Conservation (phyloP, 805 yeast species). For the Candida nonsorbophila region DNA sequence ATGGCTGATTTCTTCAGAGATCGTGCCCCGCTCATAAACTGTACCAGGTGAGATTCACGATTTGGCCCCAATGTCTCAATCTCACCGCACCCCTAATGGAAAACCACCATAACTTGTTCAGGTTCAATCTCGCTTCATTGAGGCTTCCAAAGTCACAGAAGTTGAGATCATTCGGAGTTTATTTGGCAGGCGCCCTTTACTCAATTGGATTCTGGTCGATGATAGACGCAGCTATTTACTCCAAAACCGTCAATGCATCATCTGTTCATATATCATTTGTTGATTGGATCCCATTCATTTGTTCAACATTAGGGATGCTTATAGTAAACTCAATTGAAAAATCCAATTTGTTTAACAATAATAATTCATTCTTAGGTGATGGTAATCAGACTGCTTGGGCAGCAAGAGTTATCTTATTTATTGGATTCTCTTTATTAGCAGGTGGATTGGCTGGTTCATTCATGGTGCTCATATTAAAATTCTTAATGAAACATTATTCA, state of each 20-base stretch:
- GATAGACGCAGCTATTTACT: conserved; percentile 83
- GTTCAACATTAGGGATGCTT: conserved; percentile 86
- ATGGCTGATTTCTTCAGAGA: too few species aligned
- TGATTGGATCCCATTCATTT: conserved; percentile 93
- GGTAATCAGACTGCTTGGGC: conserved; percentile 68
- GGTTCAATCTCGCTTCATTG: conserved; percentile 50
- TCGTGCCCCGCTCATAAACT: too few species aligned
- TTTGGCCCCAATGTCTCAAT: too few species aligned
- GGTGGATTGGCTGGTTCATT: conserved; percentile 93
- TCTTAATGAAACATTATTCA: conserved; percentile 67
- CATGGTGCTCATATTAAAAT: conserved; percentile 82
- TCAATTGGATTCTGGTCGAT: conserved; percentile 88
- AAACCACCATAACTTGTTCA: conserved; percentile 50
- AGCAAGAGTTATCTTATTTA: conserved; percentile 81
- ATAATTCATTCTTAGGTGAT: conserved; percentile 37
- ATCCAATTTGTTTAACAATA: conserved; percentile 45
- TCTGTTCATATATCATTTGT: conserved; percentile 82
- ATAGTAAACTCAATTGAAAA: conserved; percentile 73
- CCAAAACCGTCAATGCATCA: conserved; percentile 81
- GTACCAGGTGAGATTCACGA: too few species aligned
- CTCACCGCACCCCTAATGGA: conserved; percentile 32
- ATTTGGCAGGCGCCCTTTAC: conserved; percentile 69
- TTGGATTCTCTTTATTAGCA: conserved; percentile 89
- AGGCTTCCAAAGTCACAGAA: conserved; percentile 66
- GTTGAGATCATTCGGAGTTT: conserved; percentile 69